A percentile compares a stretch with the other conserved stretches of the same genome.
These are phyloP conservation scores for Russula ochroleuca DNA, from an alignment of 768 basidiomycete genomes.

Conservation along the genomic window DNA sequence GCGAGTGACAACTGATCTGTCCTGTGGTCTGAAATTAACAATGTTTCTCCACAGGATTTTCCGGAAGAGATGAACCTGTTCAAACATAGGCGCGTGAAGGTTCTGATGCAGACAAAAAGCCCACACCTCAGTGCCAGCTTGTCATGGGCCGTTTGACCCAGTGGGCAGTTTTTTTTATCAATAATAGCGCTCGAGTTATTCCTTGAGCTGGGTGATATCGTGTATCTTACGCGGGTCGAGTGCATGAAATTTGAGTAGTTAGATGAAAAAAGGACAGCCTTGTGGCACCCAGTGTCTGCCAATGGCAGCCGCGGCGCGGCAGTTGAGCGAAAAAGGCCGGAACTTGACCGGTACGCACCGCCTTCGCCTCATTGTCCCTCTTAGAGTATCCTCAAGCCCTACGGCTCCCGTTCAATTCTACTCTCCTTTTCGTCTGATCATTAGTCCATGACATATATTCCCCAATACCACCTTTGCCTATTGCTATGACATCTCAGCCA, in stretches of 20 bases:
- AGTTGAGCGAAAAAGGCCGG: constrained; percentile 8
- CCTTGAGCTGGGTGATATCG: constrained; percentile 5
- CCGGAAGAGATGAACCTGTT: constrained; percentile 22
- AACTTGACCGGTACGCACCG: background rate
- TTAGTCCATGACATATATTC: constrained; percentile 22
- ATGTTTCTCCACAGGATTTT: constrained; percentile 9
- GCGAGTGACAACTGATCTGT: constrained; percentile 15
- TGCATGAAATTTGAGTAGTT: background rate
- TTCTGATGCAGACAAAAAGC: constrained; percentile 8
- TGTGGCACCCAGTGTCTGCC: too few species aligned
- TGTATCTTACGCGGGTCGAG: background rate
- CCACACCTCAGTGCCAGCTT: background rate
- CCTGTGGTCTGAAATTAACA: constrained; percentile 1
- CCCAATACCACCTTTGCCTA: constrained; percentile 1
- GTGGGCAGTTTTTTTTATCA: constrained; percentile 15
- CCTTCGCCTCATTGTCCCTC: constrained; percentile 1
- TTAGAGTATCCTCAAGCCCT: constrained; percentile 13
- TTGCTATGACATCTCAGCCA: constrained; percentile 21
- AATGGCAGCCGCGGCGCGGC: background rate
- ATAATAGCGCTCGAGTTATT: constrained; percentile 13
- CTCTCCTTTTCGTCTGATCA: constrained; percentile 10
- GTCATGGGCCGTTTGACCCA: background rate
- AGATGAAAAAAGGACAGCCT: background rate
- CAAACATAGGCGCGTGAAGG: constrained; percentile 20
- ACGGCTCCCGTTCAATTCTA: constrained; percentile 1